Conservation (phyloP, 2,329 filamentous ascomycete species). For the Botrytis medusae region DNA sequence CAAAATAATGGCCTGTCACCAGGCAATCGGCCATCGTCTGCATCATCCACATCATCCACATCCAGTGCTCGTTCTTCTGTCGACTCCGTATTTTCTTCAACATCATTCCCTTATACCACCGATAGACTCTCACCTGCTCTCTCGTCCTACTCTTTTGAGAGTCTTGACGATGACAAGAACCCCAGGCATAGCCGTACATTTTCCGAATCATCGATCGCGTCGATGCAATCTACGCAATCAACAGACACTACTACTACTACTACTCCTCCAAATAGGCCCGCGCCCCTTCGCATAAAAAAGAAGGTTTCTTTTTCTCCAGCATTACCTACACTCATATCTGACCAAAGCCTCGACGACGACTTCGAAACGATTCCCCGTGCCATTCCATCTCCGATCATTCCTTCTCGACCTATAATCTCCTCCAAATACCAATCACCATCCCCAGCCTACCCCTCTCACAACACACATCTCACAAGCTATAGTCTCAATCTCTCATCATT, state of each 20-base stretch:
- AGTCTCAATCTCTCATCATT: conserved; percentile 25
- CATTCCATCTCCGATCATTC: neutral
- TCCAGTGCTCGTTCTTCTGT: conserved; percentile 36
- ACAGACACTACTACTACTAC: neutral
- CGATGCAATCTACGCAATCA: neutral
- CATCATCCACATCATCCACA: conserved; percentile 23
- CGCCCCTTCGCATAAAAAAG: conserved; percentile 33
- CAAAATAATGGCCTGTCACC: conserved; percentile 22
- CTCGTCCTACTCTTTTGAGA: conserved; percentile 27
- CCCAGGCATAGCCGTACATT: conserved; percentile 22
- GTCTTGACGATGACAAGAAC: neutral
- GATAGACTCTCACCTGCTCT: conserved; percentile 22
- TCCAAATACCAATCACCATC: conserved; percentile 6
- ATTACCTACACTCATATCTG: conserved; percentile 8
- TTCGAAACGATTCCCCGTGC: neutral
- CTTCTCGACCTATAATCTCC: neutral
- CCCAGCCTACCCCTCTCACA: neutral
- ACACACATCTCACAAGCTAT: conserved; percentile 4
- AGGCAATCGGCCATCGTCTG: conserved; percentile 19
- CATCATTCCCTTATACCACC: conserved; percentile 24
- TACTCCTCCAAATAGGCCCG: conserved; percentile 13
- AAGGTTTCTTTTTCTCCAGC: conserved; percentile 35
- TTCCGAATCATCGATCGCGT: conserved; percentile 14
- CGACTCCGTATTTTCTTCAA: conserved; percentile 35
- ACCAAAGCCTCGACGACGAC: neutral